phyloP scores from a whole-genome alignment of 2,329 filamentous ascomycete species.

The Phialocephala subalpina region DNA sequence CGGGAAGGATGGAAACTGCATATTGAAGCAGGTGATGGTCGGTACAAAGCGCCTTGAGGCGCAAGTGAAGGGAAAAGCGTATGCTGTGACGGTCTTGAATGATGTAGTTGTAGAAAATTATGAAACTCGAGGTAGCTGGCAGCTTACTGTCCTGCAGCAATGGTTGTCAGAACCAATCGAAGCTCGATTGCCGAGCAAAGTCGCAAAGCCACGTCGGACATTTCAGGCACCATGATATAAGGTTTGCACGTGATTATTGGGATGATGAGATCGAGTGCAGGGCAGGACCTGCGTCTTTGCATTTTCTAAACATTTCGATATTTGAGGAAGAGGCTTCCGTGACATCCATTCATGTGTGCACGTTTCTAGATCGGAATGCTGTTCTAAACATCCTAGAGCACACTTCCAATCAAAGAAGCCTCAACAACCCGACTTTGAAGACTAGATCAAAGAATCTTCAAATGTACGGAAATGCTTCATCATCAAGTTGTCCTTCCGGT shows the following conservation, averaged over 20 bases:
- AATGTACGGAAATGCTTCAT: too few species aligned
- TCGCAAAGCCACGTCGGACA: neutral
- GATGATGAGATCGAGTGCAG: neutral
- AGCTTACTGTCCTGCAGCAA: conserved; percentile 14
- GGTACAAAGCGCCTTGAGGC: conserved; percentile 36
- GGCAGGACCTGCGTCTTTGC: neutral
- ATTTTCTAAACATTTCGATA: neutral
- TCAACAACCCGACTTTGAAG: neutral
- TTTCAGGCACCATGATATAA: neutral
- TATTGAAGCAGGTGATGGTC: conserved; percentile 26
- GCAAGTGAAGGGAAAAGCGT: conserved; percentile 27
- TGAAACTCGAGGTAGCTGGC: conserved; percentile 14
- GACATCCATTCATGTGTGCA: neutral
- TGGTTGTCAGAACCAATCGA: neutral
- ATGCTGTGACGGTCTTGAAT: conserved; percentile 21
- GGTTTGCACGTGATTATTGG: conserved; percentile 3
- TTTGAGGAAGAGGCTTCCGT: too few species aligned
- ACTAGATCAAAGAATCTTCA: neutral
- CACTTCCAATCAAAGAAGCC: neutral
- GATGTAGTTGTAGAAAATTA: conserved; percentile 8
- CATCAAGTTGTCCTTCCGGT: neutral
- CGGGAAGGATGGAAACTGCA: conserved; percentile 40
- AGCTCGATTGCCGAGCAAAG: neutral
- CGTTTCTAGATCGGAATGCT: neutral
- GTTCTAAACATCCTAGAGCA: neutral